Base-by-base conservation (phyloP, 345 rosid genomes). In the Hibiscus mutabilis region DNA sequence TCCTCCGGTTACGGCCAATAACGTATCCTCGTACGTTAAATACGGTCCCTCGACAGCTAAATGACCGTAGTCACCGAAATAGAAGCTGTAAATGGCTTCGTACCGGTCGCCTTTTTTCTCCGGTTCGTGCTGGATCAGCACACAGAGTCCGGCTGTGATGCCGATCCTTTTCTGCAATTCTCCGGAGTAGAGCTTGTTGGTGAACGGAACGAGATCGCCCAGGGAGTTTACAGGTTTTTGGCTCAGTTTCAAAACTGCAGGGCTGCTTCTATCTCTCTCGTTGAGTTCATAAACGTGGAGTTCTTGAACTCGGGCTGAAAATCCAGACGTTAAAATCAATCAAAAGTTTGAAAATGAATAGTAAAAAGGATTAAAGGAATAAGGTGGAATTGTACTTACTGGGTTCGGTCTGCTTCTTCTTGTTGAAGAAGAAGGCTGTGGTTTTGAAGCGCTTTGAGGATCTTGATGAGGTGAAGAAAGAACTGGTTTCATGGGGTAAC, bases 161-260 rank as follows among this genome's bases (percentile, higher is more conserved):
- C 98, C 98, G 1, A 93, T 10, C 70, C 98, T 80, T 37, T 88
- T 89, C 21, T 84, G 76, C 74, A 91, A 84, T 76, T 93, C 96
- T 6, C 94, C 97, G 1, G 84, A 79, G 75, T 93, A 93, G 46
- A 86, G 90, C 66, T 93, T 93, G 87, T 93, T 91, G 68, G 86
- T 88, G 78, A 93, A 93, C 10, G 96, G 98, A 6, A 93, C 87
- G 10, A 93, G 92, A 84, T 93, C 98, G 2, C 97, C 98, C 11
- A 91, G 91, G 25, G 91, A 79, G 53, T 83, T 90, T 52, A 89
- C 91, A 9, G 84, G 44, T 68, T 91, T 93, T 59, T 91, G 87
- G 76, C 93, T 89, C 82, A 86, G 75, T 25, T 86, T 84, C 53
- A 93, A 83, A 77, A 79, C 79, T 2, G 96, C 97, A 19, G 98